Conservation (phyloP, 257 asterid species). For the Striga asiatica region DNA sequence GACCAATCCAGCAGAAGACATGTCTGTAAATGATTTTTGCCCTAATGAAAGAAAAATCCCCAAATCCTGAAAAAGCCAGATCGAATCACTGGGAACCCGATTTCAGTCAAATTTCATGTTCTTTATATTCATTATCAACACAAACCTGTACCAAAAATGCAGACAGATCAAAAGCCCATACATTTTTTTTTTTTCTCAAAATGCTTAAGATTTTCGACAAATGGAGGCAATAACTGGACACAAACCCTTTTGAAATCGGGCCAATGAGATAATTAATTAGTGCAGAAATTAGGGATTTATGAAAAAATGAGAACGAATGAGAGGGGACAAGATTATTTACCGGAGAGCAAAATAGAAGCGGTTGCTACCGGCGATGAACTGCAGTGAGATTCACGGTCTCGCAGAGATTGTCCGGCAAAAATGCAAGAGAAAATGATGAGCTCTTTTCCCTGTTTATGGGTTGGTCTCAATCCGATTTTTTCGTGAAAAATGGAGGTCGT, state of each 20-base stretch:
- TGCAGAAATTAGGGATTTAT: neutral
- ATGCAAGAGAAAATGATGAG: neutral
- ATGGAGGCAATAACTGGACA: neutral
- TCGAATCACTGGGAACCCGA: constrained; percentile 15
- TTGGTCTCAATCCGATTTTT: neutral
- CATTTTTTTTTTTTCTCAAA: too few relatives aligned
- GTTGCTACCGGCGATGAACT: constrained; percentile 12
- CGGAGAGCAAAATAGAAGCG: constrained; percentile 18
- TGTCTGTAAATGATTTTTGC: constrained; percentile 8
- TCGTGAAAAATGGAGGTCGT: neutral
- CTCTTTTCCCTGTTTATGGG: neutral
- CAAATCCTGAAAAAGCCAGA: constrained; percentile 14
- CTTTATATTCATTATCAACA: constrained; percentile 6
- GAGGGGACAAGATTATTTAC: constrained; percentile 15
- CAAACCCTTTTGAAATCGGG: neutral
- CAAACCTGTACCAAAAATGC: constrained; percentile 10
- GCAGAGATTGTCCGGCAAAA: constrained; percentile 1
- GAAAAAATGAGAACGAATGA: neutral
- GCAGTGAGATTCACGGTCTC: constrained; percentile 5
- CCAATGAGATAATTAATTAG: neutral
- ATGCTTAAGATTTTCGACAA: constrained; percentile 20
- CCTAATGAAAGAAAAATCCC: constrained; percentile 15
- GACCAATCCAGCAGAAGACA: constrained; percentile 56
- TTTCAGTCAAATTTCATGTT: constrained; percentile 11
- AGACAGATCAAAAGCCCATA: neutral